phyloP scores from a whole-genome alignment of 2,329 filamentous ascomycete genomes.

The Lasiodiplodia sp. region DNA sequence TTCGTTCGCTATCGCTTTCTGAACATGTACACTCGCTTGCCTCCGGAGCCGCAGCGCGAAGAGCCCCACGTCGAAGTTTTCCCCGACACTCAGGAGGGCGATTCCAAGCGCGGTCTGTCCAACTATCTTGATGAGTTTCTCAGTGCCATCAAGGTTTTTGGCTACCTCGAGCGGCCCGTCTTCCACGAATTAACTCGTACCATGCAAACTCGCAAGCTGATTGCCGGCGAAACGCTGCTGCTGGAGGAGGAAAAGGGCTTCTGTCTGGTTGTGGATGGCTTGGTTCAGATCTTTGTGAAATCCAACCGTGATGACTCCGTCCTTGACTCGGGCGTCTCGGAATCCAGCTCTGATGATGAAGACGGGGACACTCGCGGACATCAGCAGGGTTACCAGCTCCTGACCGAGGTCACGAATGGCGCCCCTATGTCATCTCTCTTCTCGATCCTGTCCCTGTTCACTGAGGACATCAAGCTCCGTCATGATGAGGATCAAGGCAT shows the following conservation, averaged over 20 bases:
- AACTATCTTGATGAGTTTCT: constrained; percentile 98
- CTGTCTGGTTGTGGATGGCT: constrained; percentile 93
- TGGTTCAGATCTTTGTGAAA: constrained; percentile 98
- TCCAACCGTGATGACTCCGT: constrained; percentile 67
- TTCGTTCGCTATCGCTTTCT: constrained; percentile 93
- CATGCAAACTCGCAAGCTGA: constrained; percentile 97
- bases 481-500: constrained; percentile 62
- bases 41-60: constrained; percentile 93
- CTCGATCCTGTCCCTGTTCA: constrained; percentile 95
- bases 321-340: constrained; percentile 33
- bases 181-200: constrained; percentile 97
- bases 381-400: constrained; percentile 87
- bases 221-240: constrained; percentile 93
- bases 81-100: constrained; percentile 88
- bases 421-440: constrained; percentile 98
- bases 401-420: constrained; percentile 97
- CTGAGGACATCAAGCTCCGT: constrained; percentile 86
- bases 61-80: constrained; percentile 96
- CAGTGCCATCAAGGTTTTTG: constrained; percentile 98
- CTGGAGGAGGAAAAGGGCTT: constrained; percentile 98
- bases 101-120: constrained; percentile 87
- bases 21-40: constrained; percentile 94
- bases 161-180: constrained; percentile 92
- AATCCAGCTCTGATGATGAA: constrained; percentile 45
- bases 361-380: constrained; percentile 58